Conservation (phyloP, 2,329 filamentous ascomycete species). For the Verticillium klebahnii region DNA sequence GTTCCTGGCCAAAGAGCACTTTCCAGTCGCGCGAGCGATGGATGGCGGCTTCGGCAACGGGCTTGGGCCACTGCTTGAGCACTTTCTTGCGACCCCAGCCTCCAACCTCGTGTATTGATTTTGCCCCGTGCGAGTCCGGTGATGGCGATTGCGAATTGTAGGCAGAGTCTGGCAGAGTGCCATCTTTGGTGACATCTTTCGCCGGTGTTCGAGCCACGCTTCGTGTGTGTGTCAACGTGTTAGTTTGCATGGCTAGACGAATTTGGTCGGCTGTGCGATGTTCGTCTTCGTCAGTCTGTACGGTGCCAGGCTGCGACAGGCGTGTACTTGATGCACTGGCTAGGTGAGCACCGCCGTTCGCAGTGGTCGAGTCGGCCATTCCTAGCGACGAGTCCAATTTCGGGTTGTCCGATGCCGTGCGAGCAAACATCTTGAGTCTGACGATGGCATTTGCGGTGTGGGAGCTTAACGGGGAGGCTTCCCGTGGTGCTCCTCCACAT, state of each 20-base stretch:
- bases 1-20: not conserved
- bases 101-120: not conserved
- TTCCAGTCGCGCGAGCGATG: slow-evolving; percentile 6
- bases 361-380: too few relatives aligned
- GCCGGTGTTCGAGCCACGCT: not conserved
- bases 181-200: not conserved
- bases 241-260: not conserved
- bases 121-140: not conserved
- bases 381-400: too few relatives aligned
- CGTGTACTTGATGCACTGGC: too few relatives aligned
- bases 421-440: too few relatives aligned
- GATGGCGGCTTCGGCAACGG: not conserved
- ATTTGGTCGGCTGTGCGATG: not conserved
- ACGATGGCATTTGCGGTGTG: too few relatives aligned
- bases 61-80: not conserved
- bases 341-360: too few relatives aligned
- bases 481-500: too few relatives aligned
- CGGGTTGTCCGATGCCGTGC: too few relatives aligned
- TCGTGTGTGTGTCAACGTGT: not conserved
- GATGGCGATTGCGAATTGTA: not conserved
- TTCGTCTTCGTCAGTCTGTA: too few relatives aligned
- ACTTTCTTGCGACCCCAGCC: not conserved
- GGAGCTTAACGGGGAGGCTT: too few relatives aligned
- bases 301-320: too few relatives aligned
- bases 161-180: not conserved